These are phyloP conservation scores for Sphagnum magellanicum DNA, from an alignment of 228 moss, liverwort and hornwort genomes.

Conservation along the genomic window DNA sequence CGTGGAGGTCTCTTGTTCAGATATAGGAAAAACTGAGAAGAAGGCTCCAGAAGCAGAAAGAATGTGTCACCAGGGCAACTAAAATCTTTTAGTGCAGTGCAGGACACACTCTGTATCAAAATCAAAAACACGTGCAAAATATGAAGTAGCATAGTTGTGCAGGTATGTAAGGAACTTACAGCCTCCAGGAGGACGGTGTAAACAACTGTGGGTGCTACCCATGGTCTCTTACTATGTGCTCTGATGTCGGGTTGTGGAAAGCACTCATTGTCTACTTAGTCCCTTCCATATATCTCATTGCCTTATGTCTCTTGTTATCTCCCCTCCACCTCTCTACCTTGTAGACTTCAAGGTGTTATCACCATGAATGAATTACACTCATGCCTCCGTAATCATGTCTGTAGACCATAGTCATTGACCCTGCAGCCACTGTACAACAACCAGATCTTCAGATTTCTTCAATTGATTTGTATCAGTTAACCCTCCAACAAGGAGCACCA, in stretches of 20 bases:
- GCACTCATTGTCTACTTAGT: constrained; percentile 18
- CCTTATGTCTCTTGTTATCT: constrained; percentile 4
- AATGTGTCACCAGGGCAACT: background rate
- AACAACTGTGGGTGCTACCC: constrained; percentile 22
- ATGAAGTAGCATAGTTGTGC: background rate
- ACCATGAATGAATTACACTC: background rate
- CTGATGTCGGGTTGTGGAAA: constrained; percentile 14
- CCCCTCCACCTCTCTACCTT: background rate
- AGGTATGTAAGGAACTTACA: constrained; percentile 17
- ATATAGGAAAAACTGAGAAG: background rate
- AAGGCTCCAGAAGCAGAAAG: background rate
- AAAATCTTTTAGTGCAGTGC: background rate
- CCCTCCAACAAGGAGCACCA: too few species aligned
- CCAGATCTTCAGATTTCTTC: too few species aligned
- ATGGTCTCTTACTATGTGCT: constrained; percentile 14
- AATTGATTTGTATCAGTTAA: too few species aligned
- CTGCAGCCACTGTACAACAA: constrained; percentile 4
- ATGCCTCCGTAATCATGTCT: constrained; percentile 18
- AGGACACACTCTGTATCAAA: background rate
- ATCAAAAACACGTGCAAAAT: background rate
- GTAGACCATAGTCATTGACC: constrained; percentile 18
- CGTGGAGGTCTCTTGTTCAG: background rate
- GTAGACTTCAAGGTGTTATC: constrained; percentile 5
- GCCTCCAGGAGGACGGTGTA: constrained; percentile 11
- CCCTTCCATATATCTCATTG: constrained; percentile 10